Percentiles rank a stretch among this genome's conserved stretches.
phyloP scores from a whole-genome alignment of 805 yeast species.

The Pichia ethanolica region DNA sequence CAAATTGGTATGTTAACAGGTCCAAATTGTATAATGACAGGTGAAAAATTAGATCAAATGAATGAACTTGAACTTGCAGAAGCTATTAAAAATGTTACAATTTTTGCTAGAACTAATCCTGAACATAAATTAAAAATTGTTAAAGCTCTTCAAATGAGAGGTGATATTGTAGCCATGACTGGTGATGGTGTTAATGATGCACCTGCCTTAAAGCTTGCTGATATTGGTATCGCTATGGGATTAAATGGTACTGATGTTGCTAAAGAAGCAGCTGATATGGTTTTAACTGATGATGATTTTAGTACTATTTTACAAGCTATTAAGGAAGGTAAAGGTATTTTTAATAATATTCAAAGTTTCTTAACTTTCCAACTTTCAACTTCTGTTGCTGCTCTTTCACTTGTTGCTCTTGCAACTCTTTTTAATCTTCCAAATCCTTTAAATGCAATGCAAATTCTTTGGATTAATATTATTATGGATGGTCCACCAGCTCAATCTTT shows the following conservation, averaged over 20 bases:
- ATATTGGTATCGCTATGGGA: constrained; percentile 93
- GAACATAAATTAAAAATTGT: constrained; percentile 89
- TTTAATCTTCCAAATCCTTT: constrained; percentile 88
- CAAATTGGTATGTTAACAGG: constrained; percentile 76
- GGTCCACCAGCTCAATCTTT: constrained; percentile 98
- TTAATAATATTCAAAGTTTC: constrained; percentile 90
- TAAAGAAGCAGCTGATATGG: constrained; percentile 97
- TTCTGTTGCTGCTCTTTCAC: constrained; percentile 86
- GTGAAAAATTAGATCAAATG: constrained; percentile 73
- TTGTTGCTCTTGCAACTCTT: constrained; percentile 81
- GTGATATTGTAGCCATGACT: constrained; percentile 98
- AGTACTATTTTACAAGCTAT: constrained; percentile 89
- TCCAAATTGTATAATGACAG: constrained; percentile 74
- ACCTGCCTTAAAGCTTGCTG: constrained; percentile 94
- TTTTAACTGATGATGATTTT: constrained; percentile 92
- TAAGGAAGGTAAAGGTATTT: constrained; percentile 96
- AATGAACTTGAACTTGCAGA: constrained; percentile 63
- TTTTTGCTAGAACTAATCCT: constrained; percentile 93
- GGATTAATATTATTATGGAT: constrained; percentile 97
- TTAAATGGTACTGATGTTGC: constrained; percentile 96
- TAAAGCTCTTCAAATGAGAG: constrained; percentile 80
- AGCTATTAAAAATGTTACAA: constrained; percentile 74
- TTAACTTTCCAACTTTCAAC: constrained; percentile 94
- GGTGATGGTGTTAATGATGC: constrained; percentile 99
- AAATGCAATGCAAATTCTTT: constrained; percentile 95